These are phyloP conservation scores for Boletus coccyginus DNA, from an alignment of 768 basidiomycete species.

Conservation along the genomic window DNA sequence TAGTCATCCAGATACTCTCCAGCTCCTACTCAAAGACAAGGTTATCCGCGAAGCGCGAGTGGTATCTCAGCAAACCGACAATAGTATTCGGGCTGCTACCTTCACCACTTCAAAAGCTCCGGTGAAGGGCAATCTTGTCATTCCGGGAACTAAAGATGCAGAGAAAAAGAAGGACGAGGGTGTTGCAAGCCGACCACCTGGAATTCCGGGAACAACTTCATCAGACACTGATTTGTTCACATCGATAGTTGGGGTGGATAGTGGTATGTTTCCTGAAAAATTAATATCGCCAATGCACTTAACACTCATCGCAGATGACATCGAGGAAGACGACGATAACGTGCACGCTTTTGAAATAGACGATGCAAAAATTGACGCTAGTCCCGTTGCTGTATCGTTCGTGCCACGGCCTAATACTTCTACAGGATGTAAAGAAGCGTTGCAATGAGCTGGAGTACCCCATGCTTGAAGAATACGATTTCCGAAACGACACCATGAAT, in stretches of 20 bases:
- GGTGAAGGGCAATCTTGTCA: slow-evolving; percentile 75
- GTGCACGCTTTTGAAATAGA: slow-evolving; percentile 97
- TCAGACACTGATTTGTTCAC: slow-evolving; percentile 84
- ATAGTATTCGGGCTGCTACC: slow-evolving; percentile 70
- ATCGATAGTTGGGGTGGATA: slow-evolving; percentile 93
- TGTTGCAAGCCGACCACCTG: slow-evolving; percentile 31
- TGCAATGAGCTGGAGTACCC: slow-evolving; percentile 97
- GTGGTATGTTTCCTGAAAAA: slow-evolving; percentile 47
- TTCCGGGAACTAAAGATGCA: slow-evolving; percentile 79
- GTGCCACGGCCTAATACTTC: slow-evolving; percentile 5
- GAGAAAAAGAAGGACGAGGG: slow-evolving; percentile 68
- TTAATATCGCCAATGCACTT: background rate
- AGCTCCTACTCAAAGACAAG: slow-evolving; percentile 81
- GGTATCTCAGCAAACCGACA: slow-evolving; percentile 62
- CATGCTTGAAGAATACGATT: slow-evolving; percentile 99
- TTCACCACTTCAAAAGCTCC: slow-evolving; percentile 84
- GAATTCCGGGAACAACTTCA: slow-evolving; percentile 26
- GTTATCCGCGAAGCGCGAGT: slow-evolving; percentile 84
- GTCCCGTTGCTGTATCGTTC: slow-evolving; percentile 19
- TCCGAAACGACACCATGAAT: slow-evolving; percentile 94
- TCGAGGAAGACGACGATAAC: slow-evolving; percentile 96
- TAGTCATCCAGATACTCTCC: slow-evolving; percentile 89
- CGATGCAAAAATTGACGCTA: slow-evolving; percentile 88
- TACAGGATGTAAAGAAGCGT: slow-evolving; percentile 89
- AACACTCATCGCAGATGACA: slow-evolving; percentile 62